These are phyloP conservation scores for Claviceps cyperi DNA, from an alignment of 2,329 filamentous ascomycete genomes.

Conservation along the genomic window DNA sequence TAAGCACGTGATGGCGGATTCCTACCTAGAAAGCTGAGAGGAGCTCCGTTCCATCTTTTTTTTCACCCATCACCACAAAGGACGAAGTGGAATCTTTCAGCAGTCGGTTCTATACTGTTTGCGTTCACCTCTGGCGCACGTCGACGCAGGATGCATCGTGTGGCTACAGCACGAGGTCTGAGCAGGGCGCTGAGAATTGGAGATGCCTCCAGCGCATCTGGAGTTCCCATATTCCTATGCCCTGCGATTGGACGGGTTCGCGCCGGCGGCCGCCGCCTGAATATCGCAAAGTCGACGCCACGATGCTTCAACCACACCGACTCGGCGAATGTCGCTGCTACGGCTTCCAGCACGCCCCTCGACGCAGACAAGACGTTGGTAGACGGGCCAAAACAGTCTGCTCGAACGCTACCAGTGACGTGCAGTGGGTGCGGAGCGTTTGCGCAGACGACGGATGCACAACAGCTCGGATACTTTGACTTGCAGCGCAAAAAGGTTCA, in stretches of 20 bases:
- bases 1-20: too few species aligned
- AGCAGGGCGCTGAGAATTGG: slow-evolving; percentile 27
- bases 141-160: slow-evolving; percentile 26
- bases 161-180: slow-evolving; percentile 27
- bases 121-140: too few species aligned
- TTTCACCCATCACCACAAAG: too few species aligned
- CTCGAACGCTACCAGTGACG: slow-evolving; percentile 33
- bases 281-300: slow-evolving; percentile 9
- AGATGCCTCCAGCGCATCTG: slow-evolving; percentile 20
- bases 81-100: too few species aligned
- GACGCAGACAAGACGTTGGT: not conserved
- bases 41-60: too few species aligned
- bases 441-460: slow-evolving; percentile 37
- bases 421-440: slow-evolving; percentile 53
- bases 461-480: slow-evolving; percentile 43
- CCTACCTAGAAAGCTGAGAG: too few species aligned
- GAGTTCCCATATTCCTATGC: slow-evolving; percentile 34
- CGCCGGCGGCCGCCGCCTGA: not conserved
- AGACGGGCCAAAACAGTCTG: not conserved
- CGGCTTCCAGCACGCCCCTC: slow-evolving; percentile 1
- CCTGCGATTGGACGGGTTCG: slow-evolving; percentile 22
- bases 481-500: slow-evolving; percentile 34
- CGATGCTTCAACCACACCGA: slow-evolving; percentile 14
- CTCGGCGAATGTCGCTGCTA: not conserved
- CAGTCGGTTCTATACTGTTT: too few species aligned